These are phyloP conservation scores for Podaxis sp. DNA, from an alignment of 768 basidiomycete genomes.

Conservation along the genomic window DNA sequence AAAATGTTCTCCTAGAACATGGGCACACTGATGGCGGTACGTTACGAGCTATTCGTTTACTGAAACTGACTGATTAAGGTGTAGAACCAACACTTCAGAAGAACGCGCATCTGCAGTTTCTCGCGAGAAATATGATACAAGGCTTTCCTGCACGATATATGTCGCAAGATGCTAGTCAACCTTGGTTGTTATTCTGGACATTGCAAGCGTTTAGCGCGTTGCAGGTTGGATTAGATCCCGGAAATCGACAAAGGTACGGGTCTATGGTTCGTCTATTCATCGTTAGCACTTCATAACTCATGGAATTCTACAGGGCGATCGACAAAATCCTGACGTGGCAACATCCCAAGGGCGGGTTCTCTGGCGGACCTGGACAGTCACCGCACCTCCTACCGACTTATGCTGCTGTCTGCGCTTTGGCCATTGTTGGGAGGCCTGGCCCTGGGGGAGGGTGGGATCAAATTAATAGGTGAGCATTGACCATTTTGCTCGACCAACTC, in stretches of 20 bases:
- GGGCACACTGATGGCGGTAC: slow-evolving; percentile 29
- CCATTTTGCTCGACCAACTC: background rate
- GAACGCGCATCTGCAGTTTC: slow-evolving; percentile 71
- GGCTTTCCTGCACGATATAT: slow-evolving; percentile 79
- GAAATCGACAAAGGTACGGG: slow-evolving; percentile 72
- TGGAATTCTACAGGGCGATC: slow-evolving; percentile 51
- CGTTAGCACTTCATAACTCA: background rate
- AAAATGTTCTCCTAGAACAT: slow-evolving; percentile 58
- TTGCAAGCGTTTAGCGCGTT: slow-evolving; percentile 79
- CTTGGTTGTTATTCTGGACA: slow-evolving; percentile 95
- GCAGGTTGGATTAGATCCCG: slow-evolving; percentile 76
- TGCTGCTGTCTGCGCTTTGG: slow-evolving; percentile 80
- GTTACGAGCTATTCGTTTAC: slow-evolving; percentile 4
- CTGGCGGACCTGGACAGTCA: slow-evolving; percentile 86
- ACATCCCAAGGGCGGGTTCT: slow-evolving; percentile 86
- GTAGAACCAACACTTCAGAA: slow-evolving; percentile 46
- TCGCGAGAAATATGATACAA: slow-evolving; percentile 69
- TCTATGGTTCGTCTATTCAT: too few relatives aligned
- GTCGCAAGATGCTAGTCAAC: slow-evolving; percentile 90
- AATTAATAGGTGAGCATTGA: slow-evolving; percentile 64
- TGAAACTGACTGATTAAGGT: slow-evolving; percentile 3
- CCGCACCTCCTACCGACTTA: slow-evolving; percentile 91
- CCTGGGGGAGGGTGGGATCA: slow-evolving; percentile 81
- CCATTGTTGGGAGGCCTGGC: slow-evolving; percentile 76
- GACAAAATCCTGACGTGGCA: slow-evolving; percentile 81